Evolutionary conservation across 805 yeast genomes (phyloP).

Genomic region (Barnettozyma salicaria): DNA sequence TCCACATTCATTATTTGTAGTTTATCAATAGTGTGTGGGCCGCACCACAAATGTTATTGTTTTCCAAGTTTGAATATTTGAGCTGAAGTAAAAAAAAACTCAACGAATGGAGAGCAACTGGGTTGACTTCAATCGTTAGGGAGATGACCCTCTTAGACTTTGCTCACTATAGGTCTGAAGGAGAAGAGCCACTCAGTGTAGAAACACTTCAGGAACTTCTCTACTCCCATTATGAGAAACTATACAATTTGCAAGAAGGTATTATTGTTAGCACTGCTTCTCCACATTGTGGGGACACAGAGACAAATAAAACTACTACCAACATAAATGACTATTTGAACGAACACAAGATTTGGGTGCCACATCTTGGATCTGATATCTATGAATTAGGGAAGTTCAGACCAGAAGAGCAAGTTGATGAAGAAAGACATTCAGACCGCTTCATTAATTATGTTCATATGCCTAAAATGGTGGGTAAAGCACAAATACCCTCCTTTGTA

Average conservation of each 20-base stretch:
- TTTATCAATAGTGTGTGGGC: too few species aligned
- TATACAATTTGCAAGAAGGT: conserved; percentile 6
- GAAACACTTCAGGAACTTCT: not conserved
- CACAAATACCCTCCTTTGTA: conserved; percentile 36
- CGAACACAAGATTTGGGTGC: conserved; percentile 13
- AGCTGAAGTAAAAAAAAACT: too few species aligned
- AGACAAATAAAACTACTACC: not conserved
- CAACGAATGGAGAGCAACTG: too few species aligned
- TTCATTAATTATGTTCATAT: conserved; percentile 20
- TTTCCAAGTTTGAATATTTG: too few species aligned
- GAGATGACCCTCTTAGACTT: conserved; percentile 2
- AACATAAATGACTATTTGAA: conserved; percentile 3
- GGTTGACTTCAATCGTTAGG: too few species aligned
- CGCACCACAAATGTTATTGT: too few species aligned
- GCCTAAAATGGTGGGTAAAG: conserved; percentile 35
- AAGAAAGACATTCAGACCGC: conserved; percentile 7
- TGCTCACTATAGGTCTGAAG: conserved; percentile 1
- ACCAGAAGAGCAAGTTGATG: conserved; percentile 1
- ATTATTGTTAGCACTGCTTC: conserved; percentile 1
- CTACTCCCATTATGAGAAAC: conserved; percentile 2
- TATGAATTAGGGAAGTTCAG: conserved; percentile 3
- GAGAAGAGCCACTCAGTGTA: not conserved
- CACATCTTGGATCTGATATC: conserved; percentile 2
- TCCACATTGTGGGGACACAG: not conserved
- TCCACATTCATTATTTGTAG: too few species aligned